Evolutionary conservation across 1,139 yeast species (phyloP).

Genomic region (Sugiyamaella pinicola): DNA sequence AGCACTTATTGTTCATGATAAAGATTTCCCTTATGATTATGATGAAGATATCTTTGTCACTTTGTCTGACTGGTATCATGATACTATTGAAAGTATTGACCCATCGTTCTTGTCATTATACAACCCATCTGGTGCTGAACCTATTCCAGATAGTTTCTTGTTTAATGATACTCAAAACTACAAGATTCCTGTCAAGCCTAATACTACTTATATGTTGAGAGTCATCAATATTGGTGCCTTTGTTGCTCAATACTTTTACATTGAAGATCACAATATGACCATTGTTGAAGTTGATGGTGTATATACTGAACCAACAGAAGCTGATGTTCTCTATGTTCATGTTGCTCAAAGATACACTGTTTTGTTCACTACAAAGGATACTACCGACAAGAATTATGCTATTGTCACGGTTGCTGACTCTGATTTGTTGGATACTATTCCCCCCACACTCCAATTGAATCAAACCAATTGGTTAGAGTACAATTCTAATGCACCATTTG

Average conservation of each 20-base stretch:
- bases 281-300: slow-evolving; percentile 86
- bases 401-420: slow-evolving; percentile 77
- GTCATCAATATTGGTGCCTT: slow-evolving; percentile 84
- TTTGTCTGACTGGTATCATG: slow-evolving; percentile 85
- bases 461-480: slow-evolving; percentile 74
- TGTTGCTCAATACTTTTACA: slow-evolving; percentile 78
- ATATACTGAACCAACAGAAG: slow-evolving; percentile 64
- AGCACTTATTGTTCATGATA: slow-evolving; percentile 67
- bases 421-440: slow-evolving; percentile 74
- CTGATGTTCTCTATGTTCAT: slow-evolving; percentile 63
- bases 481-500: slow-evolving; percentile 49
- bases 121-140: slow-evolving; percentile 98
- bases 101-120: slow-evolving; percentile 60
- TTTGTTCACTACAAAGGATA: slow-evolving; percentile 66
- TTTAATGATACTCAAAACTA: slow-evolving; percentile 74
- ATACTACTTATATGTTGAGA: slow-evolving; percentile 77
- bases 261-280: slow-evolving; percentile 81
- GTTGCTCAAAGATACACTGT: slow-evolving; percentile 81
- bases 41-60: slow-evolving; percentile 76
- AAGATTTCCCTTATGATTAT: slow-evolving; percentile 56
- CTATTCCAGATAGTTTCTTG: slow-evolving; percentile 78
- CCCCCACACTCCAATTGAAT: slow-evolving; percentile 63
- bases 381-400: slow-evolving; percentile 64
- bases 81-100: slow-evolving; percentile 54
- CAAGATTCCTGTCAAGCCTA: slow-evolving; percentile 72